Base-by-base conservation (phyloP, 306 rosid species). In the Begonia fuchsioides region DNA sequence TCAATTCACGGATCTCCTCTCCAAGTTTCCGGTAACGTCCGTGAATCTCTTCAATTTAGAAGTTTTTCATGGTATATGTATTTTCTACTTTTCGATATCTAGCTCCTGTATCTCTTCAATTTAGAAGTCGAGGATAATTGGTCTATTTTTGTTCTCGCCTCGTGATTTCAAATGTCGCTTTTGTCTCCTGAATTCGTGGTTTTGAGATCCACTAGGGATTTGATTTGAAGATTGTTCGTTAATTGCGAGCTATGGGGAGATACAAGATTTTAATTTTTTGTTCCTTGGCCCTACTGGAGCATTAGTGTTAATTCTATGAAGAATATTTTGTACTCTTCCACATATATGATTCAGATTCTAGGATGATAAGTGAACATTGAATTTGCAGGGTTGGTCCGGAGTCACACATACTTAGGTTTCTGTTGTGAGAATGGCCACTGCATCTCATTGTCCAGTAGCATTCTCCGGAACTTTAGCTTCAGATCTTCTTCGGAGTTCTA, bases 401-500 rank as follows among this genome's bases (percentile, higher is more conserved):
- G 45, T 38, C 40, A 39, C 41, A 56, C 48, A 69, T 7, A 50
- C 32, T 67, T 52, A 17, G 48, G 32, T 14, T 47, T 54, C 43
- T 58, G 57, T 45, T 26, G 16, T 47, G 61, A 55, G 59, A 58
- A 79, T 85, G 98, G 93, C 94, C 66, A 41, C 85, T 41, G 45
- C 75, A 58, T 71, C 95, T 63, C 70, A 71, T 41, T 54, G 66
- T 39, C 14, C 80, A n/a, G 66, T 60, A 38, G 81, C 83, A 14
- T 54, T 82, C 32, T 43, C 65, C 3, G 85, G 79, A 53, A 56
- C 72, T 49, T 55, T 85, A 26, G 98, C 93, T 49, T 85, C 94
- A 49, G 96, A 92, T 71, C 70, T 74, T 70, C 65, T 85, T 14
- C 66, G 96, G 70, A 85, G 88, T 65, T 79, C 86, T 6, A 69